These are phyloP conservation scores for Penicillium occitanis DNA, from an alignment of 2,329 filamentous ascomycete species.

Conservation along the genomic window DNA sequence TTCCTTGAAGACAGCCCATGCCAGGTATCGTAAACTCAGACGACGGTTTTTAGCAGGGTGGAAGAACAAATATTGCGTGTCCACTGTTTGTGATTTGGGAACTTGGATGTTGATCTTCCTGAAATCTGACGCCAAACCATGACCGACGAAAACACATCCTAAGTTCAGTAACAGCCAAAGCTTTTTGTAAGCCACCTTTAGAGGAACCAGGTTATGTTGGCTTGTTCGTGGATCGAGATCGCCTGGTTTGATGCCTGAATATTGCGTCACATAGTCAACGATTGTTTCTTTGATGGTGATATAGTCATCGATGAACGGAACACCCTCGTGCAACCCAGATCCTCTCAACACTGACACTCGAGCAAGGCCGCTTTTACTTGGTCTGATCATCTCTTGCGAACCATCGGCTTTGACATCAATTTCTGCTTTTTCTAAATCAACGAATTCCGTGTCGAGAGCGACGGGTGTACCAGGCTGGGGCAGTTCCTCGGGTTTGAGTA, in stretches of 20 bases:
- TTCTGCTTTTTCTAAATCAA: conserved; percentile 86
- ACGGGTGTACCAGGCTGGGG: conserved; percentile 73
- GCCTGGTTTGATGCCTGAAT: conserved; percentile 82
- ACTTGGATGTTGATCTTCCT: conserved; percentile 98
- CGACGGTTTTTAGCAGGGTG: conserved; percentile 78
- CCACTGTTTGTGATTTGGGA: conserved; percentile 83
- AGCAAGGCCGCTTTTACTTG: conserved; percentile 87
- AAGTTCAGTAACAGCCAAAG: conserved; percentile 95
- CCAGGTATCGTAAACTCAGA: conserved; percentile 84
- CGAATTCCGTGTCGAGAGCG: conserved; percentile 94
- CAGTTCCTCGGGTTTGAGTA: conserved; percentile 56
- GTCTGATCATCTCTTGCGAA: conserved; percentile 85
- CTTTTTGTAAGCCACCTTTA: conserved; percentile 96
- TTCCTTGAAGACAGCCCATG: conserved; percentile 87
- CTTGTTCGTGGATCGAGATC: conserved; percentile 80
- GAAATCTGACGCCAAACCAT: conserved; percentile 92
- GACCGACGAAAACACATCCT: conserved; percentile 89
- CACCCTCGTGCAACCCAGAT: conserved; percentile 69
- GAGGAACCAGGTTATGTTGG: conserved; percentile 75
- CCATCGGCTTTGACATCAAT: conserved; percentile 96
- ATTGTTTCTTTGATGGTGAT: conserved; percentile 88
- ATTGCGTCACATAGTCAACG: conserved; percentile 92
- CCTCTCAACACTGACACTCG: conserved; percentile 88
- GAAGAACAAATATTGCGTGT: conserved; percentile 91
- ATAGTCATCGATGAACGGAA: conserved; percentile 96